phyloP scores from a whole-genome alignment of 2,329 filamentous ascomycete genomes.

The Plectosphaerella plurivora region DNA sequence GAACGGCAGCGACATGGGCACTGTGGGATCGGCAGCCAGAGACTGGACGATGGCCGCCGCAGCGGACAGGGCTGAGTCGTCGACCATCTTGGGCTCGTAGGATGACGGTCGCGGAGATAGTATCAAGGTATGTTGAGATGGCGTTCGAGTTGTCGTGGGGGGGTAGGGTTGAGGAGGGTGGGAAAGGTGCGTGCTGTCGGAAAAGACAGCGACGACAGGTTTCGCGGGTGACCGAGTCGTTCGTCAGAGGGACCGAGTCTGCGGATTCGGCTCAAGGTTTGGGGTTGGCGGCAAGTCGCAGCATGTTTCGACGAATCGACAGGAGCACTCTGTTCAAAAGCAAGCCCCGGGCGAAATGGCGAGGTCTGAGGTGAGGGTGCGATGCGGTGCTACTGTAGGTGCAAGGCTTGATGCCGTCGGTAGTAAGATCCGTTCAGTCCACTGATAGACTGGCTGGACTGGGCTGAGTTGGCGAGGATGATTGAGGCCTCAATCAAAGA shows the following conservation, averaged over 20 bases:
- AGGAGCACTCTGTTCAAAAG: background rate
- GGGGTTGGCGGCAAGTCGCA: background rate
- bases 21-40: constrained; percentile 41
- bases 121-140: background rate
- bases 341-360: too few species aligned
- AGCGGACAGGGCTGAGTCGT: constrained; percentile 51
- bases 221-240: background rate
- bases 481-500: too few species aligned
- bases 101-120: background rate
- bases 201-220: background rate
- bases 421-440: too few species aligned
- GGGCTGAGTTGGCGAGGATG: too few species aligned
- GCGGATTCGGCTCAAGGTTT: too few species aligned
- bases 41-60: constrained; percentile 49
- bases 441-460: too few species aligned
- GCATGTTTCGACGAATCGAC: background rate
- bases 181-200: background rate
- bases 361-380: too few species aligned
- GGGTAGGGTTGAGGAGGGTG: background rate
- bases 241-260: background rate
- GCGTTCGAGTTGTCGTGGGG: background rate
- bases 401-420: too few species aligned
- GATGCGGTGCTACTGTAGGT: too few species aligned
- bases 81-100: constrained; percentile 36
- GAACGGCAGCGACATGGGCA: constrained; percentile 31